Conservation (phyloP, 2,329 filamentous ascomycete genomes). For the Myotisia sp. region DNA sequence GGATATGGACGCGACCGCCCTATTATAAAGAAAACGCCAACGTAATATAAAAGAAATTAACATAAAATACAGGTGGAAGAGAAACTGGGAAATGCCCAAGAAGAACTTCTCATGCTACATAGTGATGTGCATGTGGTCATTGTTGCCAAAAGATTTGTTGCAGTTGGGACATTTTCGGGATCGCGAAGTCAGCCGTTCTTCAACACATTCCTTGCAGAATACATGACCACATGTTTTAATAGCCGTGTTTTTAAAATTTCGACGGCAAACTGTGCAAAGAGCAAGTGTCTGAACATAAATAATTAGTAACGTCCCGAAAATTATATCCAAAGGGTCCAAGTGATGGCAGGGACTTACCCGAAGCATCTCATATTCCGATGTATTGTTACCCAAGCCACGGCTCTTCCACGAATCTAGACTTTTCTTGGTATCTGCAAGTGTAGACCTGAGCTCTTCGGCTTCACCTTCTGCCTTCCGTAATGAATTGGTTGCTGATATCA, state of each 20-base stretch:
- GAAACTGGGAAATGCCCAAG: slow-evolving; percentile 10
- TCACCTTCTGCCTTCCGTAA: slow-evolving; percentile 53
- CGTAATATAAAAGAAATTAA: slow-evolving; percentile 6
- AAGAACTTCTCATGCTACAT: slow-evolving; percentile 22
- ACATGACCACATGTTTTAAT: slow-evolving; percentile 91
- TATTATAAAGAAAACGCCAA: too few species aligned
- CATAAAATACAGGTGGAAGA: slow-evolving; percentile 13
- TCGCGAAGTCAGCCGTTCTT: slow-evolving; percentile 74
- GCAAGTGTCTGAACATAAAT: slow-evolving; percentile 46
- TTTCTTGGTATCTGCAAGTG: slow-evolving; percentile 64
- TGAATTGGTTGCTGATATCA: slow-evolving; percentile 48
- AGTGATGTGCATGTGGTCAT: slow-evolving; percentile 62
- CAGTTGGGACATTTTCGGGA: slow-evolving; percentile 94
- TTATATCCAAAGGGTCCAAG: too few species aligned
- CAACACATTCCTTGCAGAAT: slow-evolving; percentile 82
- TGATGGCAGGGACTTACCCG: slow-evolving; percentile 51
- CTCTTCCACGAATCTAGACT: slow-evolving; percentile 74
- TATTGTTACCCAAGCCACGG: slow-evolving; percentile 67
- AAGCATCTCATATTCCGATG: slow-evolving; percentile 70
- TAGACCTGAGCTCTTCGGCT: slow-evolving; percentile 62
- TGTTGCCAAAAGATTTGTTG: slow-evolving; percentile 77
- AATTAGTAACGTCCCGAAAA: too few species aligned
- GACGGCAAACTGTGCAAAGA: slow-evolving; percentile 82
- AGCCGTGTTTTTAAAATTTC: slow-evolving; percentile 84
- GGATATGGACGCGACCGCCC: too few species aligned